A percentile compares a stretch with the other conserved stretches of the same genome.
Conservation (phyloP, 2,329 filamentous ascomycete genomes). For the Dothideomycetes sp. region DNA sequence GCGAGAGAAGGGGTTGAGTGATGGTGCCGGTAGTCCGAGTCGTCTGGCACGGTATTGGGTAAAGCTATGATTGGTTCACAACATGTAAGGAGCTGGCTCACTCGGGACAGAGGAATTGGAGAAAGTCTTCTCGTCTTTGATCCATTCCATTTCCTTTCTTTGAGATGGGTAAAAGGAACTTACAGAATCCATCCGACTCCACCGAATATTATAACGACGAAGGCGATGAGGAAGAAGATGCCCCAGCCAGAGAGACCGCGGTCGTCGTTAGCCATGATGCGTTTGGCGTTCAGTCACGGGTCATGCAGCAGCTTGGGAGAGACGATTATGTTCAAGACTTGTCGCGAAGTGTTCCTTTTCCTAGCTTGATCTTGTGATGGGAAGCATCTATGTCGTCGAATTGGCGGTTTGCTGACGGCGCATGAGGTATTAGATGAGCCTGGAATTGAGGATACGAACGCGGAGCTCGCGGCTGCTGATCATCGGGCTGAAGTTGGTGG, state of each 20-base stretch:
- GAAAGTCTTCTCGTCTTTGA: too few relatives aligned
- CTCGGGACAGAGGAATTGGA: too few relatives aligned
- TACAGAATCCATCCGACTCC: conserved; percentile 56
- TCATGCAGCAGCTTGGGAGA: neutral
- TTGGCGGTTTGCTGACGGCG: too few relatives aligned
- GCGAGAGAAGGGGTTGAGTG: conserved; percentile 58
- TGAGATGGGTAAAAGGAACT: conserved; percentile 9
- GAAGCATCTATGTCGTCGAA: conserved; percentile 1
- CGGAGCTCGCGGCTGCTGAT: too few relatives aligned
- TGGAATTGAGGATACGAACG: too few relatives aligned
- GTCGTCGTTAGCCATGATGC: conserved; percentile 13
- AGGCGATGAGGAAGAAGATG: conserved; percentile 63
- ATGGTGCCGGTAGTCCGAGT: conserved; percentile 65
- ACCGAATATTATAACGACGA: conserved; percentile 51
- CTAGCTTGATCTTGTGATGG: conserved; percentile 1
- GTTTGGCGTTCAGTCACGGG: neutral
- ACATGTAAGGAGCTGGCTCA: neutral
- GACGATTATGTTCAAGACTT: too few relatives aligned
- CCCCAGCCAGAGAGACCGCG: conserved; percentile 34
- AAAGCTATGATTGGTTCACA: conserved; percentile 37
- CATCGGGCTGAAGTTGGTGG: too few relatives aligned
- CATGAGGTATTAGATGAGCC: too few relatives aligned
- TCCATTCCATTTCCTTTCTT: too few relatives aligned
- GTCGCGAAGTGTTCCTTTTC: neutral
- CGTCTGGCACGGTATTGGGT: conserved; percentile 63